Base-by-base conservation (phyloP, 1,284 basidiomycete genomes). In the Grifola frondosa region DNA sequence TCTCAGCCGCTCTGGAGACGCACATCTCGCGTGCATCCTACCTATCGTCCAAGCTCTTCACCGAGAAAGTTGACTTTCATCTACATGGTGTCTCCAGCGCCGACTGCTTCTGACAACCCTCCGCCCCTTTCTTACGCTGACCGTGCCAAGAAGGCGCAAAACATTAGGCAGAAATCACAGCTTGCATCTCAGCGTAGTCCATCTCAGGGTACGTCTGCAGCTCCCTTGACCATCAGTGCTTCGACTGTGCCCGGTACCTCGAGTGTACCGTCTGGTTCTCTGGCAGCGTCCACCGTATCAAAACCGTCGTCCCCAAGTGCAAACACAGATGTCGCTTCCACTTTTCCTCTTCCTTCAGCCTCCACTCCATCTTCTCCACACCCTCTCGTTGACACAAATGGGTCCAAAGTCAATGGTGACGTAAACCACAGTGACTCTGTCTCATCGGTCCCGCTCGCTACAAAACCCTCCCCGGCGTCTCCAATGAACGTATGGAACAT, bases 71-170 rank as follows among this genome's bases (percentile, higher is more conserved):
- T 30, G 17, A 30, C 28, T 31, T 33, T n/a, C n/a, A n/a, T n/a
- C n/a, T n/a, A 43, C 56, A 74, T 73, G 73, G 62, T 67, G 51
- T 66, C 71, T 40, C 58, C 65, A 30, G 58, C 60, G 22, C 50
- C 60, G 33, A 62, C 61, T 42, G 44, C 54, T 25, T 24, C 56
- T 30, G 56, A 59, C 48, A 62, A 64, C 46, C 62, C 61, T 39
- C 67, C 65, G 50, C 60, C 61, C 42, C 66, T 78, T 38, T 81
- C 80, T 21, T 83, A 83, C 54, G 81, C 80, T 16, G 76, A 83
- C 49, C 73, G 74, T 48, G 80, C 77, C 42, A 83, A 74, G 67
- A 78, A 66, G 49, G 52, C 52, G 6, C 58, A 58, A 42, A 54
- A 54, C 43, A 30, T 41, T 3, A 49, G 33, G 32, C 32, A 44